phyloP scores from a whole-genome alignment of 2,329 filamentous ascomycete species.

The Neofusicoccum parvum region DNA sequence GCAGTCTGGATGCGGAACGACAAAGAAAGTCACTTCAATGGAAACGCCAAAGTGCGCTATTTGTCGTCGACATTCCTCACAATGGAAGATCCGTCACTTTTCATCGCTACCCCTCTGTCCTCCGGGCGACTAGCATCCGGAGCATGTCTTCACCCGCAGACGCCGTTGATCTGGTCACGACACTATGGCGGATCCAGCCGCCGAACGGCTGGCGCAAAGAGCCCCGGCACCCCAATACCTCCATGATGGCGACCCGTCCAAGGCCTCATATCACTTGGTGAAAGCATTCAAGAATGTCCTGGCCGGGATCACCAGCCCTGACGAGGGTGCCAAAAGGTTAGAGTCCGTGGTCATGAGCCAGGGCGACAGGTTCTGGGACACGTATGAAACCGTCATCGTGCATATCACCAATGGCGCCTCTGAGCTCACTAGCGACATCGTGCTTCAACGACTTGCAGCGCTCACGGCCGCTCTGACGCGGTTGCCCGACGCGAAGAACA shows the following conservation, averaged over 20 bases:
- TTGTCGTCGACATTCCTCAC: too few relatives aligned
- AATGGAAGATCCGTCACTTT: too few relatives aligned
- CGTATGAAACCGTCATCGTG: not conserved
- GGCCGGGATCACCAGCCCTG: not conserved
- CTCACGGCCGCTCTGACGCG: not conserved
- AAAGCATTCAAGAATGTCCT: not conserved
- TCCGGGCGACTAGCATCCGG: too few relatives aligned
- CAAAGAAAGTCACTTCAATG: not conserved
- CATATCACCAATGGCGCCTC: not conserved
- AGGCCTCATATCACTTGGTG: not conserved
- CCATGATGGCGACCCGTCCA: too few relatives aligned
- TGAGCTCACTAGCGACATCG: not conserved
- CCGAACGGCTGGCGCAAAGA: too few relatives aligned
- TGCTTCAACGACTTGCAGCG: not conserved
- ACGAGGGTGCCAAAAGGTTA: not conserved
- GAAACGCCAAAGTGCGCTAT: too few relatives aligned
- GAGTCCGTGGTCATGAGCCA: not conserved
- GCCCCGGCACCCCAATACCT: too few relatives aligned
- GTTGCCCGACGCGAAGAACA: not conserved
- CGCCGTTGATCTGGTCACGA: too few relatives aligned
- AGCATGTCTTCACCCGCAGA: too few relatives aligned
- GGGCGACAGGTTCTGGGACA: not conserved
- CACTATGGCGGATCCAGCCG: too few relatives aligned
- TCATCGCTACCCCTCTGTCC: too few relatives aligned
- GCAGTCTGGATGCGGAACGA: not conserved